Conservation (phyloP, 1,284 basidiomycete genomes). For the Grifola frondosa region DNA sequence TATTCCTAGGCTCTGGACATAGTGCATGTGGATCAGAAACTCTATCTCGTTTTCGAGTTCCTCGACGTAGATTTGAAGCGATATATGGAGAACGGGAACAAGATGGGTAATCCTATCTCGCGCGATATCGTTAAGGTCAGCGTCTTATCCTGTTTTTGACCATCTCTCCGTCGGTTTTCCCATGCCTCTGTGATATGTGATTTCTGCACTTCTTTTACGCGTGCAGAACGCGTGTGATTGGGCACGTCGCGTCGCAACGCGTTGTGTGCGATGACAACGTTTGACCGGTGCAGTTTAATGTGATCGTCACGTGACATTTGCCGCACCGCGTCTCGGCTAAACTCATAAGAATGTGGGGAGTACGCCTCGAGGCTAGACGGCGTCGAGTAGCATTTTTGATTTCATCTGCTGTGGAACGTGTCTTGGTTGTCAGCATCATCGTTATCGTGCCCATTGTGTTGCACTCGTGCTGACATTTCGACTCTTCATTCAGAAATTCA, state of each 20-base stretch:
- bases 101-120: conserved; percentile 67
- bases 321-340: too few species aligned
- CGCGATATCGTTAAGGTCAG: conserved; percentile 84
- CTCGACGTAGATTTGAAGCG: conserved; percentile 93
- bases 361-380: too few species aligned
- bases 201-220: conserved; percentile 11
- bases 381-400: conserved; percentile 1
- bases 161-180: background rate
- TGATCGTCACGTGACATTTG: conserved; percentile 27
- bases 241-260: conserved; percentile 29
- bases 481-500: conserved; percentile 71
- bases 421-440: too few species aligned
- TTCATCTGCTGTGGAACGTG: too few species aligned
- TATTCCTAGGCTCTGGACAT: conserved; percentile 86
- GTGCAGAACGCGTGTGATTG: conserved; percentile 26
- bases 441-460: background rate
- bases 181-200: conserved; percentile 2
- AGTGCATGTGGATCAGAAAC: conserved; percentile 94
- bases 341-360: too few species aligned
- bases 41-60: conserved; percentile 97
- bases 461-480: conserved; percentile 1
- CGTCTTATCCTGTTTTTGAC: conserved; percentile 8
- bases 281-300: conserved; percentile 8
- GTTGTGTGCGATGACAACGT: conserved; percentile 18
- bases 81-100: conserved; percentile 90